Evolutionary conservation across 2,329 filamentous ascomycete genomes (phyloP), one percentile per base, ranked within the genome.

Genomic region (Fusarium sp.): DNA sequence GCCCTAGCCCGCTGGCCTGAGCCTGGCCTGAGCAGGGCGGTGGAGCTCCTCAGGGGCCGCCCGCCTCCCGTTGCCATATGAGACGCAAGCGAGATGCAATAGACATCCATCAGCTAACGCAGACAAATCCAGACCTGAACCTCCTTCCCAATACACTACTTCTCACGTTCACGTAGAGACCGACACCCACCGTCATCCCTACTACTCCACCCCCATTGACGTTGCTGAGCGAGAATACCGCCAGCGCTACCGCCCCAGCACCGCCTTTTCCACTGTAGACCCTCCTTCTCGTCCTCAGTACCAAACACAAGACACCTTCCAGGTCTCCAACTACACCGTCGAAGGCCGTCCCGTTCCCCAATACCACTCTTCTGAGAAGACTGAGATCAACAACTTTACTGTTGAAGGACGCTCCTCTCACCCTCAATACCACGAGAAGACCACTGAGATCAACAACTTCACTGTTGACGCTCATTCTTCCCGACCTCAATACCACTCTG

Each of bases 171-270:
- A 90, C 82, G 85, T 93, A 83, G 90, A 94, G 84, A 86, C 91
- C 81, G 88, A 93, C 83, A 80, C 79, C 74, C 87, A 87, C 76
- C 82, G 84, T 78, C 84, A 85, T 80, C 82, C 84, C 72, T 84
- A 84, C 73, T 84, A 84, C 80, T 82, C 86, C 78, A 87, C 83
- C 77, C 84, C 87, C 76, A 87, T 92, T 82, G 91, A 93, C 84
- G 82, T 89, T 76, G 89, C 89, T 80, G 91, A 93, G 84, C 89
- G 89, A 84, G 87, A 91, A 84, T 92, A 92, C 83, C 90, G 90
- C 80, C 84, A 90, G 81, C 89, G 88, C 76, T 85, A 87, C 83
- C 89, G 89, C 77, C 86, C 88, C 76, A 83, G 81, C 80, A 78
- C 82, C 72, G 77, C 81, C 74, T 76, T 78, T 75, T 76, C 78